Conservation (phyloP, 140 eudicot genomes). For the Stevia rebaudiana region DNA sequence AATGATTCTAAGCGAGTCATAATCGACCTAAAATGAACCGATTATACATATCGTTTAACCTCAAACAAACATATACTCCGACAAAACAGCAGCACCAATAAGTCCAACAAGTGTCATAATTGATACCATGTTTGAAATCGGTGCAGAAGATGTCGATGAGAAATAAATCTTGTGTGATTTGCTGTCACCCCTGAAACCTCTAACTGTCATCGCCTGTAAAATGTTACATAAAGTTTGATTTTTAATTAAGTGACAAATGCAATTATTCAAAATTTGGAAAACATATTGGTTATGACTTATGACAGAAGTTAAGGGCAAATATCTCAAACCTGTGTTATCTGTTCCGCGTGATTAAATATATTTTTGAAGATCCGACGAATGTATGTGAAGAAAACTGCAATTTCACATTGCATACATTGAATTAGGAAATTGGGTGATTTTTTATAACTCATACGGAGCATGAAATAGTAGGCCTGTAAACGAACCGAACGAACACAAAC, state of each 20-base stretch:
- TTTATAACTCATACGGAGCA: neutral
- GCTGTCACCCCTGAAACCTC: constrained; percentile 90
- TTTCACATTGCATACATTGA: constrained; percentile 3
- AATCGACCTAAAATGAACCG: neutral
- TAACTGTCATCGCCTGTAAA: constrained; percentile 67
- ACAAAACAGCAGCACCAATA: constrained; percentile 46
- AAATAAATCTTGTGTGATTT: constrained; percentile 60
- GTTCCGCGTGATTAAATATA: constrained; percentile 75
- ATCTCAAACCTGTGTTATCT: constrained; percentile 73
- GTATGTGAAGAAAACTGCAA: constrained; percentile 82
- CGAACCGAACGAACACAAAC: too few relatives aligned
- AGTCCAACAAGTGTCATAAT: constrained; percentile 58
- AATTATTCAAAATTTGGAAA: neutral
- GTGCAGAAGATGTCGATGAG: constrained; percentile 50
- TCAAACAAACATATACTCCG: constrained; percentile 37
- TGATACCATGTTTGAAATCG: constrained; percentile 48
- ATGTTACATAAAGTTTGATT: neutral
- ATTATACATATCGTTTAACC: neutral
- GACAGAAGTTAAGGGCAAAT: neutral
- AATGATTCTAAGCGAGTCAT: neutral
- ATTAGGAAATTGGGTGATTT: neutral
- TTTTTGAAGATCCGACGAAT: constrained; percentile 77
- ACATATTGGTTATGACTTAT: neutral
- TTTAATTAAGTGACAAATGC: too few relatives aligned
- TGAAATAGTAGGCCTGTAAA: too few relatives aligned